Base-by-base conservation (phyloP, 2,329 filamentous ascomycete genomes). In the Triangularia verruculosa region DNA sequence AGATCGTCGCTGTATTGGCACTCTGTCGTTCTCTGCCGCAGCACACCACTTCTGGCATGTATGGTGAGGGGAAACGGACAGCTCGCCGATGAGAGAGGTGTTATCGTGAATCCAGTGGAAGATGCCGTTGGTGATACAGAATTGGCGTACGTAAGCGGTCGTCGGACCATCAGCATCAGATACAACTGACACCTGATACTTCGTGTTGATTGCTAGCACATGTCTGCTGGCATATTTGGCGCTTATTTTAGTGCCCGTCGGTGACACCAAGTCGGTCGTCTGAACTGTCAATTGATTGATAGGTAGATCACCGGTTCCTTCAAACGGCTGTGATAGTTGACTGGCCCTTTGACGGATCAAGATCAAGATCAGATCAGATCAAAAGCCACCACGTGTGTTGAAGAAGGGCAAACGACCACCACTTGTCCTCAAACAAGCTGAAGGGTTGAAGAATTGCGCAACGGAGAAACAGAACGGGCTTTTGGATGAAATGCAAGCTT, bases 401-500 rank as follows among this genome's bases (percentile, higher is more conserved):
- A 20, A 47, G n/a, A n/a, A 47, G 39, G n/a, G 20, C 15, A 47
- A 17, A 47, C n/a, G n/a, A 47, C 11, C 39, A 47, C 20, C 34
- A 39, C 27, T 9, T n/a, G 9, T 1, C 34, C 15, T n/a, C 34
- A 13, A 20, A 20, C 17, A 17, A 20, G n/a, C 39, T 47, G 39
- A 47, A n/a, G n/a, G 17, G 39, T 47, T 47, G 7, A 47, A 47
- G 39, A 47, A 47, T 47, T 47, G 39, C n/a, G n/a, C n/a, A 47
- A 47, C 39, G 39, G 39, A 47, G 39, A 47, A 47, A 47, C 39
- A 39, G 34, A n/a, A 43, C 34, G 34, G 34, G 15, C 34, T 54
- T 54, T 54, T 54, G 52, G 52, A 54, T 43, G 34, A 43, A 32
- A 39, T 39, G 34, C 34, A 39, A 39, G 34, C 34, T 59, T 27